Percentiles rank a stretch among this genome's conserved stretches.
These are phyloP conservation scores for Moelleriella libera DNA, from an alignment of 2,329 filamentous ascomycete species.

Conservation along the genomic window DNA sequence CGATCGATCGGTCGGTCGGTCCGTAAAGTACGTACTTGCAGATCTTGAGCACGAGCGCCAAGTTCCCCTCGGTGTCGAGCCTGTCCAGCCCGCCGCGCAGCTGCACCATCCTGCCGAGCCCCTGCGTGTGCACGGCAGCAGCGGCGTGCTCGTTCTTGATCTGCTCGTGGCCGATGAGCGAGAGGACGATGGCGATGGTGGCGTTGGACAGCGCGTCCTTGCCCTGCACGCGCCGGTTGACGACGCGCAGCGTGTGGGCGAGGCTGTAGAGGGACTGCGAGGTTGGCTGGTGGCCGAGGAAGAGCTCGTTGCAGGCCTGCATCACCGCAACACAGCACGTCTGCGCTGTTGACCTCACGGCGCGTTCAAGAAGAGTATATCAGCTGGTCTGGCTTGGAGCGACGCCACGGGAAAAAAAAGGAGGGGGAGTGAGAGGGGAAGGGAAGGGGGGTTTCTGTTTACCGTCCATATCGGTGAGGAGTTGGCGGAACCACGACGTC, in stretches of 20 bases:
- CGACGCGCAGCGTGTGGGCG: slow-evolving; percentile 8
- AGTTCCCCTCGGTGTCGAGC: slow-evolving; percentile 8
- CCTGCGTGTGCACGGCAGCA: slow-evolving; percentile 7
- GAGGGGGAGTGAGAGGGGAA: background rate
- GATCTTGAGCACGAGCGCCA: slow-evolving; percentile 9
- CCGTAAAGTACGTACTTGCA: slow-evolving; percentile 9
- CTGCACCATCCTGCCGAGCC: slow-evolving; percentile 8
- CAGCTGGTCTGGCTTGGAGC: background rate
- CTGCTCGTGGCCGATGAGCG: slow-evolving; percentile 12
- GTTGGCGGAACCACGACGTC: background rate
- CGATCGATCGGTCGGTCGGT: background rate
- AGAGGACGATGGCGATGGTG: slow-evolving; percentile 13
- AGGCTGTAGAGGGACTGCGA: slow-evolving; percentile 9
- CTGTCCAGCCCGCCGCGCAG: slow-evolving; percentile 7
- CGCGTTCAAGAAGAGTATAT: too few species aligned
- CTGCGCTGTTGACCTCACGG: slow-evolving; percentile 1
- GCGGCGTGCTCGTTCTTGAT: slow-evolving; percentile 4
- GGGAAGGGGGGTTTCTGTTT: background rate
- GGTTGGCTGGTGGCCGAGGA: slow-evolving; percentile 4
- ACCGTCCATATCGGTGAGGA: background rate
- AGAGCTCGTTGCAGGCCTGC: slow-evolving; percentile 10
- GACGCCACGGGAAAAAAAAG: too few species aligned
- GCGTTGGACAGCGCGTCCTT: slow-evolving; percentile 11
- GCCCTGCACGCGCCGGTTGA: slow-evolving; percentile 9
- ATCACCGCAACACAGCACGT: slow-evolving; percentile 9